Evolutionary conservation across 164 flowering plant species (phyloP), one percentile per base, ranked within the genome.

Genomic region (Magnolia kwangsiensis): DNA sequence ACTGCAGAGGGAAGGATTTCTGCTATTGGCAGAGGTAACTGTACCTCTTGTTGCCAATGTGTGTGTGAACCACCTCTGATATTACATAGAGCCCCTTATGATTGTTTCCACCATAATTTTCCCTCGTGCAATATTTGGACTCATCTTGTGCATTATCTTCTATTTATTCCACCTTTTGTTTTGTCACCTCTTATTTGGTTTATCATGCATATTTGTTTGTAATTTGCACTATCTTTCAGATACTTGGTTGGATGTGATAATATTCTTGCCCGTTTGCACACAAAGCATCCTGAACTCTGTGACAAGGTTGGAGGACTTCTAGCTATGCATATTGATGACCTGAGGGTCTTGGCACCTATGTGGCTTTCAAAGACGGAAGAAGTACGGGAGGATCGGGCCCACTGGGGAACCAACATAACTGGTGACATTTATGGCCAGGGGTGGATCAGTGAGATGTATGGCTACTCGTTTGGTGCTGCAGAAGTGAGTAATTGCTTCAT

Each of bases 391-490:
- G 99, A 96, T 81, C 89, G 81, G 74, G 98, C 92, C 79, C 99
- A 96, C 80, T 94, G 99, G 99, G 84, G 85, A 63, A 94, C 93
- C 75, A 96, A 96, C 80, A 77, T 91, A 72, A 96, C 98, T 65
- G 99, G 99, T 72, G 99, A 96, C 75, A 89, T 94, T 76, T 94
- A 92, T 85, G 94, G 89, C 10, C 79, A 85, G 78, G 99, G 99
- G n/a, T 96, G 99, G 99, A 96, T 96, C 67, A 96, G 99, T 79
- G 99, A 96, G 83, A 96, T 96, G 99, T 96, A 96, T 83, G 99
- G 99, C 63, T 96, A 96, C 84, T 94, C 99, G 63, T 96, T 96
- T 85, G 99, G 98, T 81, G 99, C 98, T 19, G 94, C 99, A 72
- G 98, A 96, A 84, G 99, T 96, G 84, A 79, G 91, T 3, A 21